Base-by-base conservation (phyloP, 331 rosid genomes). In the Spiraea crenata region DNA sequence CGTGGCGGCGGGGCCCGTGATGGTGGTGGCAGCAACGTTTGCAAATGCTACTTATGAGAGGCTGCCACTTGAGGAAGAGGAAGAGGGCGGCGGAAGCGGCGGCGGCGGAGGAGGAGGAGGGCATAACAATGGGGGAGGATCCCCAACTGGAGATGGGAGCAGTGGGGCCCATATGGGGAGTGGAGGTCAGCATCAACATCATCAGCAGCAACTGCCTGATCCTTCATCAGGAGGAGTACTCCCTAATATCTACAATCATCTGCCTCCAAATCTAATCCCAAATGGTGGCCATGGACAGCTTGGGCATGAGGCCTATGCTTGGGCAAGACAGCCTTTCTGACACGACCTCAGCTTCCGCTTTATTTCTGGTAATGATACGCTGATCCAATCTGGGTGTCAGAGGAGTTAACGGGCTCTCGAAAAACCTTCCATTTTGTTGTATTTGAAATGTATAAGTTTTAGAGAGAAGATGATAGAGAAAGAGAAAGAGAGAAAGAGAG, bases 11-110 rank as follows among this genome's bases (percentile, higher is more conserved):
- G 99, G 98, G 9, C 97, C 99, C 0, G 97, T 95, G 1, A 95
- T 95, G 88, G 88, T 95, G 44, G 77, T 95, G 55, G 96, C 99
- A 0, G 99, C 98, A 9, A 91, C 96, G 25, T 95, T 95, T 85
- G 84, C 98, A 46, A 95, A 91, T 77, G 99, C 99, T 0, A 89
- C 96, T 0, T 95, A 91, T 59, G 97, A 95, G 71, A 89, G 97
- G 59, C 72, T 91, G 40, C 98, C 99, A 4, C 92, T 95, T 4
- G 97, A 95, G 42, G 84, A 81, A 12, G 81, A 81, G 9, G 96
- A 91, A 4, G 87, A 92, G 1, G 97, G 85, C 0, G 88, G 82
- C 4, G 88, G 83, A 6, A 89, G 80, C 11, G 60, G 68, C 1
- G 75, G 81, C 0, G 74, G 70, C 2, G 75, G 81, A 0, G 74